phyloP scores from a whole-genome alignment of 805 yeast species.

The Pichia scutulata region DNA sequence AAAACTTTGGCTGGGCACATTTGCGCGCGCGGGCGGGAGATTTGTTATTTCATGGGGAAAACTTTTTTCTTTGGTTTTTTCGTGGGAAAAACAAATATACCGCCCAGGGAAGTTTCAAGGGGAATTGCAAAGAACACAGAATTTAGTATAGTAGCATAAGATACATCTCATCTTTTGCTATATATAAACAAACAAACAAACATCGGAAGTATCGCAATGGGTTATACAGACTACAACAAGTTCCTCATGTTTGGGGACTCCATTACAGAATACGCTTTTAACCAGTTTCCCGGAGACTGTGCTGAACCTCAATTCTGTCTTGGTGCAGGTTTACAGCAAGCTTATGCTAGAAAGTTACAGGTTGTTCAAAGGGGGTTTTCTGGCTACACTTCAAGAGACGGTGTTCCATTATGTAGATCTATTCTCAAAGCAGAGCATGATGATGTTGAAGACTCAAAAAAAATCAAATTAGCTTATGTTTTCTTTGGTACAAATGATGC shows the following conservation, averaged over 20 bases:
- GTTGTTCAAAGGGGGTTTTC: slow-evolving; percentile 66
- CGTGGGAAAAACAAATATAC: too few relatives aligned
- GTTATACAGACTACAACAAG: slow-evolving; percentile 15
- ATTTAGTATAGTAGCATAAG: too few relatives aligned
- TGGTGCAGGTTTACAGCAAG: slow-evolving; percentile 25
- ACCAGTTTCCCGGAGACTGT: slow-evolving; percentile 14
- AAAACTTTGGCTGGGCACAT: too few relatives aligned
- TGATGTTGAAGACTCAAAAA: slow-evolving; percentile 21
- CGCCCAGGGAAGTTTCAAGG: too few relatives aligned
- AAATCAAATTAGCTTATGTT: slow-evolving; percentile 39
- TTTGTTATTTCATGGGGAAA: too few relatives aligned
- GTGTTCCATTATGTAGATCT: slow-evolving; percentile 39
- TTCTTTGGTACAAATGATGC: slow-evolving; percentile 83
- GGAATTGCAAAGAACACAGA: too few relatives aligned
- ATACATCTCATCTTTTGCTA: too few relatives aligned
- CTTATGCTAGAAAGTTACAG: slow-evolving; percentile 58
- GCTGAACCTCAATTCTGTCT: slow-evolving; percentile 19
- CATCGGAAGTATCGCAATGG: too few relatives aligned
- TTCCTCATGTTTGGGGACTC: slow-evolving; percentile 32
- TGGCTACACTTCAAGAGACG: slow-evolving; percentile 71
- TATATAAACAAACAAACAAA: too few relatives aligned
- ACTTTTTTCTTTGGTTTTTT: too few relatives aligned
- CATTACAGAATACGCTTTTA: slow-evolving; percentile 27
- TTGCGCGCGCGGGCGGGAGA: too few relatives aligned
- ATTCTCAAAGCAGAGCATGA: slow-evolving; percentile 44